Percentiles rank a stretch among this genome's conserved stretches.
Evolutionary conservation across 2,329 filamentous ascomycete genomes (phyloP).

Genomic region (Metarhizium album): DNA sequence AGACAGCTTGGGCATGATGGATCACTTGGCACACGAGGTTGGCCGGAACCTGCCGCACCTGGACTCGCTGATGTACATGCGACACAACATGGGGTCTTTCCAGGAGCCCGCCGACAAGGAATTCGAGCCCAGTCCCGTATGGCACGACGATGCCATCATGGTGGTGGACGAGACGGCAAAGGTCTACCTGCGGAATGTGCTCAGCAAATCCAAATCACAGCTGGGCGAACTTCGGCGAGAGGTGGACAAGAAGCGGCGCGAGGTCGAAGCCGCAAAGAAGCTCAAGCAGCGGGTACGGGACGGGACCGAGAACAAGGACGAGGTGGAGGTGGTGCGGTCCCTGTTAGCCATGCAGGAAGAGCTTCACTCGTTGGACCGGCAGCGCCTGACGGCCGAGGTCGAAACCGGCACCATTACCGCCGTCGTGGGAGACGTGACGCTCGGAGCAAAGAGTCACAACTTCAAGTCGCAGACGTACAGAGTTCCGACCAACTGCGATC

Average conservation of each 20-base stretch:
- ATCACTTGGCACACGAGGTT: conserved; percentile 69
- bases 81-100: conserved; percentile 76
- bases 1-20: conserved; percentile 60
- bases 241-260: conserved; percentile 73
- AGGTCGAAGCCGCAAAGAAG: conserved; percentile 69
- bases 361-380: conserved; percentile 73
- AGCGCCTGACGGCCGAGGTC: conserved; percentile 78
- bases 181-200: conserved; percentile 80
- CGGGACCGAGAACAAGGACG: conserved; percentile 79
- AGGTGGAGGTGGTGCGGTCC: conserved; percentile 73
- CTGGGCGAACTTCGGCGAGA: conserved; percentile 71
- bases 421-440: conserved; percentile 81
- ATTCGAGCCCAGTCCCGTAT: conserved; percentile 92
- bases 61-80: conserved; percentile 96
- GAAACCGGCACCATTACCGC: conserved; percentile 89
- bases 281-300: conserved; percentile 67
- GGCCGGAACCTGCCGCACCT: conserved; percentile 77
- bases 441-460: conserved; percentile 89
- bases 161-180: conserved; percentile 79
- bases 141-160: conserved; percentile 88
- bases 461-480: conserved; percentile 99
- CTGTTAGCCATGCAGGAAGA: conserved; percentile 78
- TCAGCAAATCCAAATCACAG: conserved; percentile 81
- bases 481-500: conserved; percentile 95
- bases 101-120: conserved; percentile 74